Percentiles rank a stretch among this genome's conserved stretches.
phyloP scores from a whole-genome alignment of 2,329 filamentous ascomycete species.

The Aspergillus sp. region DNA sequence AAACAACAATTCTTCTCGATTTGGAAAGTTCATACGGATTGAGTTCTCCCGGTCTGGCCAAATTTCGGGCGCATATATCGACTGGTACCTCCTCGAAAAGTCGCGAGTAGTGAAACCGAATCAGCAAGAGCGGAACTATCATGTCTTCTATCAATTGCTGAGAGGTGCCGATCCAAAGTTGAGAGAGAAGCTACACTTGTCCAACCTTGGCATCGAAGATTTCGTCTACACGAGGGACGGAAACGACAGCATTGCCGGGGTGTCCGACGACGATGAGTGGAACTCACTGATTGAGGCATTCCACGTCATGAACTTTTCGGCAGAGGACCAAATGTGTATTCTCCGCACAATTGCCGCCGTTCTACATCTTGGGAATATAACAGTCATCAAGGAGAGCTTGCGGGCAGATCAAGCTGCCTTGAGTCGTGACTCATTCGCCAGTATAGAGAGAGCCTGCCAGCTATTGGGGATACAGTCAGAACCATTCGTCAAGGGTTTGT shows the following conservation, averaged over 20 bases:
- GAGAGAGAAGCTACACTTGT: slow-evolving; percentile 74
- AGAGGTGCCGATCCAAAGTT: slow-evolving; percentile 74
- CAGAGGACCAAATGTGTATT: slow-evolving; percentile 78
- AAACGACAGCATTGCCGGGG: slow-evolving; percentile 85
- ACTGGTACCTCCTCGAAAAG: slow-evolving; percentile 98
- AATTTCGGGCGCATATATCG: slow-evolving; percentile 93
- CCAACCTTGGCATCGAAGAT: slow-evolving; percentile 73
- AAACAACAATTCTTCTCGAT: slow-evolving; percentile 97
- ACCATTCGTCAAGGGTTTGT: slow-evolving; percentile 79
- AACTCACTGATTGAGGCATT: slow-evolving; percentile 87
- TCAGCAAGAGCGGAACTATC: slow-evolving; percentile 87
- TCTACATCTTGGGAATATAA: slow-evolving; percentile 88
- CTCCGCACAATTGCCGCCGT: slow-evolving; percentile 87
- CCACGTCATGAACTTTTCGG: slow-evolving; percentile 86
- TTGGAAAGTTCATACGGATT: slow-evolving; percentile 98
- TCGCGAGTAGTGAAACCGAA: slow-evolving; percentile 94
- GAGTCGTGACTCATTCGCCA: slow-evolving; percentile 69
- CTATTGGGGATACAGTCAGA: slow-evolving; percentile 83
- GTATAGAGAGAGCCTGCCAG: slow-evolving; percentile 75
- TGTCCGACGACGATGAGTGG: slow-evolving; percentile 92
- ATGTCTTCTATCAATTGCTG: slow-evolving; percentile 94
- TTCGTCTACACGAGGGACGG: slow-evolving; percentile 91
- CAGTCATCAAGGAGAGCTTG: slow-evolving; percentile 84
- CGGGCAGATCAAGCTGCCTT: slow-evolving; percentile 88
- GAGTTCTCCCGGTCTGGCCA: slow-evolving; percentile 86